phyloP scores from a whole-genome alignment of 768 basidiomycete genomes.

The Boletus vermiculosoides region DNA sequence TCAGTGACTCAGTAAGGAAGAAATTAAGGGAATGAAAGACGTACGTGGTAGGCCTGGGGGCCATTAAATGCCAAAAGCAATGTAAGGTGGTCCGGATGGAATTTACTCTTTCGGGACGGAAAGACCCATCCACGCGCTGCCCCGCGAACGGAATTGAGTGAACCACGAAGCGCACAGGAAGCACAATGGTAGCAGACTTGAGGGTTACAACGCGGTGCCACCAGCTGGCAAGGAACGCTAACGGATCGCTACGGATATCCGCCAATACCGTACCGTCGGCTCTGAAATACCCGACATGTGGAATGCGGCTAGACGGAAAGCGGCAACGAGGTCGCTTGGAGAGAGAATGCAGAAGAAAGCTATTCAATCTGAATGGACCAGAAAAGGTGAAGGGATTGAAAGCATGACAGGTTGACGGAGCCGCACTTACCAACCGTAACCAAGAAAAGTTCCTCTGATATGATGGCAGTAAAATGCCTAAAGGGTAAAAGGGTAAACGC shows the following conservation, averaged over 20 bases:
- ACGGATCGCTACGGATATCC: neutral
- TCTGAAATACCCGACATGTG: neutral
- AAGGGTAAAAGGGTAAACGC: neutral
- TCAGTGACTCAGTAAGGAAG: neutral
- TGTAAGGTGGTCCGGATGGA: slow-evolving; percentile 5
- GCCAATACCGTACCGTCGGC: neutral
- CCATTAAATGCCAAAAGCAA: slow-evolving; percentile 18
- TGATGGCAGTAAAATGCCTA: neutral
- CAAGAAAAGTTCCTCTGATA: neutral
- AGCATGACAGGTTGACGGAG: neutral
- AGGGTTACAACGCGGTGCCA: neutral
- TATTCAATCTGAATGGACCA: neutral
- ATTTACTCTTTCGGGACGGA: slow-evolving; percentile 2
- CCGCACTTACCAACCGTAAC: neutral
- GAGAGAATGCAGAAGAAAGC: neutral
- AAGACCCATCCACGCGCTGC: neutral
- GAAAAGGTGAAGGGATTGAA: neutral
- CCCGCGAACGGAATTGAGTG: neutral
- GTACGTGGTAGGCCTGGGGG: neutral
- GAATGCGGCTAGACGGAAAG: neutral
- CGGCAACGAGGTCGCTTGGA: neutral
- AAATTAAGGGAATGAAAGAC: slow-evolving; percentile 4
- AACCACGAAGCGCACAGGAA: neutral
- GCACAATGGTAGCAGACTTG: neutral
- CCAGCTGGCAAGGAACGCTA: neutral